Conservation (phyloP, 768 basidiomycete genomes). For the Tricholoma hemisulphureum region DNA sequence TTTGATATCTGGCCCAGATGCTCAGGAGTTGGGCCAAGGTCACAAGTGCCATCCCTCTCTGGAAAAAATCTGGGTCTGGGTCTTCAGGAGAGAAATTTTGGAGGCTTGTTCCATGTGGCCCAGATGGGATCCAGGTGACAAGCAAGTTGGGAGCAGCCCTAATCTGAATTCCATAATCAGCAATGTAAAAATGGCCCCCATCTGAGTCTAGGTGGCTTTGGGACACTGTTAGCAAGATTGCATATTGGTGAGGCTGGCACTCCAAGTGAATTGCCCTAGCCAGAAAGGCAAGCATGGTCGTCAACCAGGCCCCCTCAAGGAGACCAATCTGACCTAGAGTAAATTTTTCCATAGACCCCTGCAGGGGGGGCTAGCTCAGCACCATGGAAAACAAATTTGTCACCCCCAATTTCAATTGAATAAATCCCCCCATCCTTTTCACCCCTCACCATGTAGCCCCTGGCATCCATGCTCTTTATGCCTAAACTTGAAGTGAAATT, state of each 20-base stretch:
- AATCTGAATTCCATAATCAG: constrained; percentile 9
- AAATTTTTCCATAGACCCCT: constrained; percentile 16
- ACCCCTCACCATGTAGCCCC: background rate
- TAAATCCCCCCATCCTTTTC: background rate
- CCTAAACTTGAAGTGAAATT: background rate
- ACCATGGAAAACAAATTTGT: constrained; percentile 8
- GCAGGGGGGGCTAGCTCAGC: constrained; percentile 16
- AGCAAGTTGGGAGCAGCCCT: constrained; percentile 8
- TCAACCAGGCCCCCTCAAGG: background rate
- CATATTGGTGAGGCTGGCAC: constrained; percentile 15
- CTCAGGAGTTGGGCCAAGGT: constrained; percentile 4
- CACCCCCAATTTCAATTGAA: background rate
- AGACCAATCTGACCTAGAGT: constrained; percentile 10
- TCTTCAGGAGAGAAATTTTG: constrained; percentile 7
- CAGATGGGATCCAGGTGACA: constrained; percentile 12
- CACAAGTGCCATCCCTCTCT: constrained; percentile 10
- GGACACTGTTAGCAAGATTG: constrained; percentile 8
- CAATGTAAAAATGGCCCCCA: constrained; percentile 16
- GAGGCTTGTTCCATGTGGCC: constrained; percentile 18
- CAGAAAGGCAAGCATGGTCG: no score
- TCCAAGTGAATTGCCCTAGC: constrained; percentile 15
- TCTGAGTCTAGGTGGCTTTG: background rate
- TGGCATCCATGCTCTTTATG: background rate
- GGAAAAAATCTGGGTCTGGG: constrained; percentile 1
- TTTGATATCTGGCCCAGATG: background rate